Base-by-base conservation (phyloP, 768 basidiomycete species). In the Russula foetens region DNA sequence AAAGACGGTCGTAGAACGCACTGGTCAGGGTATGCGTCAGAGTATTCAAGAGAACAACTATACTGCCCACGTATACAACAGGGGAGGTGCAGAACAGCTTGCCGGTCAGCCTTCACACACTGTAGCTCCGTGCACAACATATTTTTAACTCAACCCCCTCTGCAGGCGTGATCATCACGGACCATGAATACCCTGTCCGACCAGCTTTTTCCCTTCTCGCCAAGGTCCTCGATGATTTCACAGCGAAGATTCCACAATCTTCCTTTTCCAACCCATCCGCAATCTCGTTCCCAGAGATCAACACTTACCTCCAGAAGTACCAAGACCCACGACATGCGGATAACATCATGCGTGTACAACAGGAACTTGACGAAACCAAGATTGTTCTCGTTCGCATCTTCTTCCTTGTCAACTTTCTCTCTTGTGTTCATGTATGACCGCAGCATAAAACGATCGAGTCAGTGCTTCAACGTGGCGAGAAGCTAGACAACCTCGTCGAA, bases 401-500 rank as follows among this genome's bases (percentile, higher is more conserved):
- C 51, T n/a, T 23, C 29, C 7, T 39, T 12, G 1, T 7, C 24
- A 31, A 41, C 49, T 41, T 4, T 14, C 28, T 19, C 19, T 4
- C 8, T 47, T 28, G 26, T 26, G 38, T 38, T 59, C 21, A 54
- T 24, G 6, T 38, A 51, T 45, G 48, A 35, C 52, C 60, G 58
- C 69, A 98, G 95, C 97, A 98, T 79, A 98, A 98, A 80, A 99
- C 97, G 29, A 99, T 99, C 68, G 97, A 99, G 71, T 92, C 90
- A 3, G 95, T 99, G 11, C 80, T 99, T 44, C 86, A 95, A 71
- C 85, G 97, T 14, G 97, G 97, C 46, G 96, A 98, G 81, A 94
- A 92, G 75, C 79, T 99, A 47, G 94, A 98, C 73, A 92, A 92
- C 72, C 78, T 98, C 9, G 96, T 98, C 14, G 95, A 98, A 68